These are phyloP conservation scores for Myriosclerotinia duriaeana DNA, from an alignment of 2,329 filamentous ascomycete genomes.

Conservation along the genomic window DNA sequence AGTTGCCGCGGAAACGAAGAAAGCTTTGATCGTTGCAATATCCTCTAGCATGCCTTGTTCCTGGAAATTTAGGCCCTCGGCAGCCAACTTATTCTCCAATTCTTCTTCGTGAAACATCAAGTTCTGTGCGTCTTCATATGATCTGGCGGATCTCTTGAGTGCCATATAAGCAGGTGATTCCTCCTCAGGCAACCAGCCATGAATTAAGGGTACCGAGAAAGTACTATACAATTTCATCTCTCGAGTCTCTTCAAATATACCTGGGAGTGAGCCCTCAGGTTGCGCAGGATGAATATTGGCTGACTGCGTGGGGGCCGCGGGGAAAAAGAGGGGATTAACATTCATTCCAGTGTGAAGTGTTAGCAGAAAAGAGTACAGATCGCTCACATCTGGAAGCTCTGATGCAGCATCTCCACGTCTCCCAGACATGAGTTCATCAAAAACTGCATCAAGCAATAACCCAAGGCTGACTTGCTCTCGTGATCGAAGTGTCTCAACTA, in stretches of 20 bases:
- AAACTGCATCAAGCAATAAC: constrained; percentile 81
- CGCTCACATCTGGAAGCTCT: constrained; percentile 78
- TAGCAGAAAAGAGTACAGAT: constrained; percentile 83
- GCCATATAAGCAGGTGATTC: constrained; percentile 67
- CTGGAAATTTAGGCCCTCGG: constrained; percentile 60
- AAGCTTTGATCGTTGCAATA: constrained; percentile 78
- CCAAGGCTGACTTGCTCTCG: constrained; percentile 87
- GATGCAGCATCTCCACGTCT: constrained; percentile 59
- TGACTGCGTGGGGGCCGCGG: constrained; percentile 47
- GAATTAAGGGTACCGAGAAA: constrained; percentile 84
- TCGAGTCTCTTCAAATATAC: constrained; percentile 80
- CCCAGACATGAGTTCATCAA: constrained; percentile 87
- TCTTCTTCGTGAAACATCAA: constrained; percentile 87
- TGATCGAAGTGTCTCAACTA: constrained; percentile 74
- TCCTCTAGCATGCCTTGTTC: constrained; percentile 83
- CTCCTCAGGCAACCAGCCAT: constrained; percentile 82
- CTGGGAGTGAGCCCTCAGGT: constrained; percentile 54
- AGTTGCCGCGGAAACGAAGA: constrained; percentile 76
- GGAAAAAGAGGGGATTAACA: constrained; percentile 86
- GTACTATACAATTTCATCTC: constrained; percentile 92
- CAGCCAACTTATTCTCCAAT: constrained; percentile 73
- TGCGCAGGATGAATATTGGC: constrained; percentile 49
- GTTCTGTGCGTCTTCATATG: constrained; percentile 90
- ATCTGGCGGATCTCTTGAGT: constrained; percentile 71
- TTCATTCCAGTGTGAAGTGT: constrained; percentile 96